Conservation (phyloP, 371 early-diverging fungal genomes). For the Blastocladiella emersonii region DNA sequence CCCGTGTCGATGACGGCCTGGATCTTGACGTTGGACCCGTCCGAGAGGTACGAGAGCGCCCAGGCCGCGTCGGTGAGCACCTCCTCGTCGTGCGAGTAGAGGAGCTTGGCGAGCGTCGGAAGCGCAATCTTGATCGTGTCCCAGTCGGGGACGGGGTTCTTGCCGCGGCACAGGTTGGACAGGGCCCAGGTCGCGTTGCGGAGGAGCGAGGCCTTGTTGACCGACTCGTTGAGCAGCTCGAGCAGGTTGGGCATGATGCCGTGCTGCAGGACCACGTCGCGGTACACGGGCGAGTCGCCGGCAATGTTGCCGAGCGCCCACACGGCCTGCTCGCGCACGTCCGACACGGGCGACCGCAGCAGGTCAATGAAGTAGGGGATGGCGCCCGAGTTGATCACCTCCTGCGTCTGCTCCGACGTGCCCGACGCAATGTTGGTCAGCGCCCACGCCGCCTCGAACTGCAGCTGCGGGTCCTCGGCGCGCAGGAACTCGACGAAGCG, state of each 20-base stretch:
- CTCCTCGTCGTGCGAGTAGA: slow-evolving; percentile 84
- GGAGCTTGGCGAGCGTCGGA: slow-evolving; percentile 73
- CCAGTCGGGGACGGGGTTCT: slow-evolving; percentile 94
- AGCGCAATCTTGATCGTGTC: slow-evolving; percentile 69
- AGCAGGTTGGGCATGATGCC: slow-evolving; percentile 78
- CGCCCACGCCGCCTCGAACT: slow-evolving; percentile 99
- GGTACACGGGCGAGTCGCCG: slow-evolving; percentile 90
- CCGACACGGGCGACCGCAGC: slow-evolving; percentile 64
- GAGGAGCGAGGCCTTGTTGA: slow-evolving; percentile 79
- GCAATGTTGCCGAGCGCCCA: slow-evolving; percentile 99
- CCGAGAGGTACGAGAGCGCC: slow-evolving; percentile 98
- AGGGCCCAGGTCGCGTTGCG: slow-evolving; percentile 99
- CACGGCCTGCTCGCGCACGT: slow-evolving; percentile 98
- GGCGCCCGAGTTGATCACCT: slow-evolving; percentile 87
- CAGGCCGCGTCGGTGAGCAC: slow-evolving; percentile 98
- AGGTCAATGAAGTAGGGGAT: slow-evolving; percentile 89
- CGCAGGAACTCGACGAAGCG: slow-evolving; percentile 89
- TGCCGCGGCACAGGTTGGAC: slow-evolving; percentile 98
- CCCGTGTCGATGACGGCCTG: slow-evolving; percentile 94
- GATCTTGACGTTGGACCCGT: slow-evolving; percentile 87
- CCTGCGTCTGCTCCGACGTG: slow-evolving; percentile 85
- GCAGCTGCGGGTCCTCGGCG: slow-evolving; percentile 69
- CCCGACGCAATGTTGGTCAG: slow-evolving; percentile 99
- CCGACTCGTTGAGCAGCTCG: slow-evolving; percentile 60
- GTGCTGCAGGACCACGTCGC: slow-evolving; percentile 80